Base-by-base conservation (phyloP, 2,329 filamentous ascomycete species). In the Stenocarpella maydis region DNA sequence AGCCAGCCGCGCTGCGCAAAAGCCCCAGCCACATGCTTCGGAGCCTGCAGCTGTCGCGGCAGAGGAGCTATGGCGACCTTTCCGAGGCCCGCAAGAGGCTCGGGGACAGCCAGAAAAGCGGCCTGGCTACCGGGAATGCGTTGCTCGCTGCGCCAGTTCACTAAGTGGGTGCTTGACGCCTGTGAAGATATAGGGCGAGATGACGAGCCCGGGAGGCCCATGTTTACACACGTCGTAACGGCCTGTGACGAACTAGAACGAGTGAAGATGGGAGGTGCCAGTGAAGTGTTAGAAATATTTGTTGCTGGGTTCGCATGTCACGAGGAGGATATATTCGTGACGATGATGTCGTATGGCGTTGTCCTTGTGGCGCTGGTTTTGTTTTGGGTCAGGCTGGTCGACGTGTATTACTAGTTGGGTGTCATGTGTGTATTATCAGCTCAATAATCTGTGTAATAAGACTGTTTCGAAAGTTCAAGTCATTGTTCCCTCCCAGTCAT, bases 1-100 rank as follows among this genome's bases (percentile, higher is more conserved):
- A 71, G 63, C 70, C 70, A 26, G 65, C 65, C 50, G 69, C 69
- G 43, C 64, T 69, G 39, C 47, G 45, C 41, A 71, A 71, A 54
- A 69, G 67, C 41, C 70, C 70, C 15, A 69, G 67, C 67, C 70
- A 71, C 55, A 71, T 71, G 70, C 63, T 71, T 21, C 67, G 70
- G 10, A 69, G 70, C 37, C 67, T 71, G 54, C 63, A 71, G 70
- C 63, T 69, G 4, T 69, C 67, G 24, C 67, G 70, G 26, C 67
- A 69, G 17, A 69, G 70, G 41, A 71, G 70, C 70, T 71, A 67
- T 19, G 70, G 70, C 1, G 70, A 71, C 39, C 70, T 71, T 14
- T 67, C 61, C 4, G 70, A 69, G 55, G 70, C 70, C 28, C 49
- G 70, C 17, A 69, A 65, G 55, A 64, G 63, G 64, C 67, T 69